phyloP scores from a whole-genome alignment of 1,284 basidiomycete species.

The Sphagnurus paluster region DNA sequence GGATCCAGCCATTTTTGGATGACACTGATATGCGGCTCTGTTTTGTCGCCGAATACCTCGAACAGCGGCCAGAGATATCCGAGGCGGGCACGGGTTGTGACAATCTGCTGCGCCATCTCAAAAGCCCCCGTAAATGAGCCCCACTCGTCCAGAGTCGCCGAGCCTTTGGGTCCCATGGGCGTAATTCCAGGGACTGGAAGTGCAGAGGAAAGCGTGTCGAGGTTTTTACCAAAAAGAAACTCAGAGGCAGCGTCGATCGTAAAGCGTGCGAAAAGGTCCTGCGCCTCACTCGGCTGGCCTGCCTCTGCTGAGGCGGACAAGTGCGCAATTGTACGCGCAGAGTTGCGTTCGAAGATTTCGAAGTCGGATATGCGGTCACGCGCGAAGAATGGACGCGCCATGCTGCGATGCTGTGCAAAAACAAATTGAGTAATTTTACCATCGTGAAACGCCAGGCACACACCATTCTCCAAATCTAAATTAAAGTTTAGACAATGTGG shows the following conservation, averaged over 20 bases:
- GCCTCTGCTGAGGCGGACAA: constrained; percentile 40
- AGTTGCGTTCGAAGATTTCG: constrained; percentile 61
- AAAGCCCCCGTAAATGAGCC: constrained; percentile 66
- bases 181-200: constrained; percentile 52
- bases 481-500: constrained; percentile 7
- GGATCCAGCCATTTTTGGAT: constrained; percentile 65
- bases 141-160: constrained; percentile 57
- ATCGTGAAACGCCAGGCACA: constrained; percentile 12
- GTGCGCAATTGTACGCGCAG: constrained; percentile 47
- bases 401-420: constrained; percentile 67
- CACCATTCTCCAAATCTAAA: constrained; percentile 54
- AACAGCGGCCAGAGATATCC: constrained; percentile 69
- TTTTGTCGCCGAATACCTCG: constrained; percentile 63
- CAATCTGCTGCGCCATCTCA: constrained; percentile 58
- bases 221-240: constrained; percentile 63
- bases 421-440: constrained; percentile 8
- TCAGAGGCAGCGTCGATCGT: constrained; percentile 71
- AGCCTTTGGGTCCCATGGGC: constrained; percentile 55
- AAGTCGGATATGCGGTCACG: constrained; percentile 71
- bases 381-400: constrained; percentile 73
- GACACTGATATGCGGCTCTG: constrained; percentile 46
- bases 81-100: constrained; percentile 50
- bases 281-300: constrained; percentile 52
- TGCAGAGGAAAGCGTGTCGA: constrained; percentile 57
- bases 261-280: constrained; percentile 70